Conservation (phyloP, 2,329 filamentous ascomycete species). For the Phaeosphaeriaceae sp. region DNA sequence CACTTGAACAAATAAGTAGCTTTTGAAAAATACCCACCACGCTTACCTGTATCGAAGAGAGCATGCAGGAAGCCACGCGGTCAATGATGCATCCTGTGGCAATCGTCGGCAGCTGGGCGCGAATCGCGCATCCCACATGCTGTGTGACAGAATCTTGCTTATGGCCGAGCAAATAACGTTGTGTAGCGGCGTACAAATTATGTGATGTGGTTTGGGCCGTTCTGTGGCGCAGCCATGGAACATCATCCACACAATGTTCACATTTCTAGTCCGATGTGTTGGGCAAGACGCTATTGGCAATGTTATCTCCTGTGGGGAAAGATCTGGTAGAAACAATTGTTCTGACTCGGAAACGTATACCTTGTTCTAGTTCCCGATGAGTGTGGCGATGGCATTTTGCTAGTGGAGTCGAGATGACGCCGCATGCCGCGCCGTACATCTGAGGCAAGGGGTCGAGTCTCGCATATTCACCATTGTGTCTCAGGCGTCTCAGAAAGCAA, state of each 20-base stretch:
- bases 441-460: conserved; percentile 11
- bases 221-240: conserved; percentile 14
- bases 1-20: conserved; percentile 4
- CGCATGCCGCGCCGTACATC: conserved; percentile 11
- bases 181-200: conserved; percentile 15
- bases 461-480: neutral
- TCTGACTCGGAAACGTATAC: neutral
- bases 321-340: neutral
- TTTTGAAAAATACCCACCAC: conserved; percentile 12
- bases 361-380: neutral
- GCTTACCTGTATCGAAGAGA: conserved; percentile 13
- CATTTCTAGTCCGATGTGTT: conserved; percentile 1
- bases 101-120: conserved; percentile 4
- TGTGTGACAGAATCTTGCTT: conserved; percentile 18
- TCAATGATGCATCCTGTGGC: conserved; percentile 15
- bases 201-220: conserved; percentile 17
- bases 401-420: neutral
- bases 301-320: neutral
- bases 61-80: conserved; percentile 13
- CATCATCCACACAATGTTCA: neutral
- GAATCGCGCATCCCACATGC: conserved; percentile 8
- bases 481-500: neutral
- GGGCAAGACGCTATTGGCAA: neutral
- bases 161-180: conserved; percentile 13
- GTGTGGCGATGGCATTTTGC: neutral